Percentiles rank a stretch among this genome's conserved stretches.
Conservation (phyloP, 352 stramenopile genomes). For the Pythium volutum region DNA sequence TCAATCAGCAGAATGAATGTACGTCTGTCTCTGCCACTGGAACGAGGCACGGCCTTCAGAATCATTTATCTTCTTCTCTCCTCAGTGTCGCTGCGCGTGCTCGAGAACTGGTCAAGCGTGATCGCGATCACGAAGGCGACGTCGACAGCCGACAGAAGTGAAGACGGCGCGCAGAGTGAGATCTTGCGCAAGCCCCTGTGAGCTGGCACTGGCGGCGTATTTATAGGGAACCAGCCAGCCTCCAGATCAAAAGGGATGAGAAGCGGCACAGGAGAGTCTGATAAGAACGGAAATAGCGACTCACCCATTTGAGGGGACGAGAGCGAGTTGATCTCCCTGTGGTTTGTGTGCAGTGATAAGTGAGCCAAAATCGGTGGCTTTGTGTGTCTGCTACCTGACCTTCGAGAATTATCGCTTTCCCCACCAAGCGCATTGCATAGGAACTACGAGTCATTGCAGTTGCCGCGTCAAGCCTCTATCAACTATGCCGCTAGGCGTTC, state of each 20-base stretch:
- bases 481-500: constrained; percentile 9
- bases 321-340: not conserved
- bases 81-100: constrained; percentile 66
- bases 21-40: constrained; percentile 17
- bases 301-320: not conserved
- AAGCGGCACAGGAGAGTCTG: not conserved
- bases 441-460: too few relatives aligned
- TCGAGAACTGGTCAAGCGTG: constrained; percentile 83
- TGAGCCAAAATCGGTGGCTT: not conserved
- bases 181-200: constrained; percentile 57
- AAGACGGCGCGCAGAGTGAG: constrained; percentile 33
- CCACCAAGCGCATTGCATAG: too few relatives aligned
- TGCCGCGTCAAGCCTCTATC: not conserved
- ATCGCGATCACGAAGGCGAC: constrained; percentile 69
- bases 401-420: too few relatives aligned
- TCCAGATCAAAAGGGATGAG: not conserved
- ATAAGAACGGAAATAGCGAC: constrained; percentile 12
- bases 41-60: not conserved
- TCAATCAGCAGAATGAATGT: constrained; percentile 85
- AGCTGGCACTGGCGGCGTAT: constrained; percentile 6
- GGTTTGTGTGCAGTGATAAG: not conserved
- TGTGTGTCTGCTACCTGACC: not conserved
- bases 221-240: constrained; percentile 19
- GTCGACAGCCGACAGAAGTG: constrained; percentile 16
- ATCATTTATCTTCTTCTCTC: not conserved